Evolutionary conservation across 1,284 basidiomycete species (phyloP).

Genomic region (Cystobasidium pallidum): DNA sequence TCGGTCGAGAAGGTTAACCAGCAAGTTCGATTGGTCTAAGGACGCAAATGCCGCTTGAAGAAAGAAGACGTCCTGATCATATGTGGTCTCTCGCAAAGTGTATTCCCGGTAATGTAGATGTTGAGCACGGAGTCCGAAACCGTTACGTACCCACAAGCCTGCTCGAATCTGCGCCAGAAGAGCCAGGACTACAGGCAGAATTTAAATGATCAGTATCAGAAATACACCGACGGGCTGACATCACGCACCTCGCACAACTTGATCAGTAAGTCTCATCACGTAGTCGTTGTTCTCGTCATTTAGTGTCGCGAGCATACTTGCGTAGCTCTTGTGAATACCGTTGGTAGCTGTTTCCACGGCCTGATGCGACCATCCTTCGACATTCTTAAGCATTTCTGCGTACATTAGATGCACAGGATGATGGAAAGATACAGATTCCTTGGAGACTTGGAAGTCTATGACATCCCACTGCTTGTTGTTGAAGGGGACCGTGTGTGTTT

Average conservation of each 20-base stretch:
- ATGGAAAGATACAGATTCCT: constrained; percentile 87
- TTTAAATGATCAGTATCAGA: constrained; percentile 56
- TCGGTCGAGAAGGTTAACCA: constrained; percentile 85
- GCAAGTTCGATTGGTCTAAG: constrained; percentile 75
- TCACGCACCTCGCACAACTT: constrained; percentile 35
- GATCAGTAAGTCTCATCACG: constrained; percentile 18
- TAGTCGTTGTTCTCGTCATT: neutral
- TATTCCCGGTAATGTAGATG: constrained; percentile 96
- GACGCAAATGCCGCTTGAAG: constrained; percentile 77
- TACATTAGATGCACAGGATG: constrained; percentile 91
- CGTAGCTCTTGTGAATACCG: neutral
- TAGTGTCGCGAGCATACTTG: neutral
- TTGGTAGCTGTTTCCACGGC: neutral
- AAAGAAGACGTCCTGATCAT: constrained; percentile 94
- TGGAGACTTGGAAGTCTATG: constrained; percentile 74
- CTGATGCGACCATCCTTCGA: constrained; percentile 11
- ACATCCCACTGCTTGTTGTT: constrained; percentile 66
- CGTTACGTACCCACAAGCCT: constrained; percentile 97
- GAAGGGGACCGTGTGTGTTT: constrained; percentile 68
- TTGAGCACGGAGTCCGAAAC: constrained; percentile 91
- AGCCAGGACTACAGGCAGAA: constrained; percentile 66
- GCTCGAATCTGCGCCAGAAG: constrained; percentile 94
- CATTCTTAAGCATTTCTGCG: constrained; percentile 77
- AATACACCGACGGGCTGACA: constrained; percentile 17
- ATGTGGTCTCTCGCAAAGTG: constrained; percentile 91